Percentiles rank a stretch among this genome's conserved stretches.
phyloP scores from a whole-genome alignment of 495 filamentous ascomycete genomes.

The Neurospora hispaniola region DNA sequence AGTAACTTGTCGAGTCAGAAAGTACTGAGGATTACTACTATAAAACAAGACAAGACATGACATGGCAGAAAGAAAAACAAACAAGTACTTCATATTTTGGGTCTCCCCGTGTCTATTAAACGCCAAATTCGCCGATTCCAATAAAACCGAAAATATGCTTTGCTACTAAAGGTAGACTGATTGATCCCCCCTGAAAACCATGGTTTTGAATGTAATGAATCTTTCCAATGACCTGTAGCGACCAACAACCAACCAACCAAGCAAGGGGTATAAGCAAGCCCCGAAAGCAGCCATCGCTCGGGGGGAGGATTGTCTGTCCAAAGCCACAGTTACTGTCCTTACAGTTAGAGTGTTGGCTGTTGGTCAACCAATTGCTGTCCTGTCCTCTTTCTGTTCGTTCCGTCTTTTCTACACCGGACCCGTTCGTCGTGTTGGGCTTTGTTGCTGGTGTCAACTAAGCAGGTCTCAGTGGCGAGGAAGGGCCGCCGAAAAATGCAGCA shows the following conservation, averaged over 20 bases:
- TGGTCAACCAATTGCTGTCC: neutral
- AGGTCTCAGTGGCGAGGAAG: neutral
- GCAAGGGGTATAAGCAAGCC: neutral
- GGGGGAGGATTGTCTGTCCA: neutral
- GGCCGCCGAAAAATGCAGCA: neutral
- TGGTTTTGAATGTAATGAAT: neutral
- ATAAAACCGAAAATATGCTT: constrained; percentile 7
- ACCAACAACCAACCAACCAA: neutral
- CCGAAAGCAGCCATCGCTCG: neutral
- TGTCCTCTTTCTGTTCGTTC: neutral
- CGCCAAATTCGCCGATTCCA: constrained; percentile 17
- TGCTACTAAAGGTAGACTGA: neutral
- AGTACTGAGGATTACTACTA: neutral
- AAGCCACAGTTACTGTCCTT: neutral
- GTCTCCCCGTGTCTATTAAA: constrained; percentile 12
- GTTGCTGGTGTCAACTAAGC: neutral
- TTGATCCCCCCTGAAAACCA: neutral
- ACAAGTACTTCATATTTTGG: constrained; percentile 3
- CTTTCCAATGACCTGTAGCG: neutral
- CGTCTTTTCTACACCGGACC: neutral
- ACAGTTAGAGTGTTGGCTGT: neutral
- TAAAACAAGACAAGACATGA: neutral
- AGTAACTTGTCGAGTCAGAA: neutral
- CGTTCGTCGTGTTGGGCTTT: neutral
- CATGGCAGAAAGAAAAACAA: neutral